Percentiles rank a stretch among this genome's conserved stretches.
Evolutionary conservation across 768 basidiomycete species (phyloP).

Genomic region (Leccinum rimulosum): DNA sequence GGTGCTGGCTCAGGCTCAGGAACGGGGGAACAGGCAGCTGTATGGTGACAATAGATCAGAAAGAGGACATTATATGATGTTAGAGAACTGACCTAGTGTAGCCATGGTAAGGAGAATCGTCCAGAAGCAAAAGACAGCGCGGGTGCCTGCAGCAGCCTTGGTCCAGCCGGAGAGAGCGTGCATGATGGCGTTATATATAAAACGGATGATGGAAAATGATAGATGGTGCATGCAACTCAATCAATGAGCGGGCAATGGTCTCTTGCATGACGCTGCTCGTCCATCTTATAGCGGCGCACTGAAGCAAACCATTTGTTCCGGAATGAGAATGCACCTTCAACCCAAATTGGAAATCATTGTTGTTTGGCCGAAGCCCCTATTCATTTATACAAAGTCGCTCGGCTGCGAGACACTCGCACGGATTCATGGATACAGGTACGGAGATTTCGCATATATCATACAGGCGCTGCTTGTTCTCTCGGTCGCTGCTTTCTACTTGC

Average conservation of each 20-base stretch:
- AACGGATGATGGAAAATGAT: not conserved
- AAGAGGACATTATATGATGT: no score
- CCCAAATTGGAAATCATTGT: slow-evolving; percentile 9
- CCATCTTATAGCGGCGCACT: slow-evolving; percentile 5
- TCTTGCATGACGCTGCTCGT: not conserved
- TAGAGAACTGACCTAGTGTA: slow-evolving; percentile 16
- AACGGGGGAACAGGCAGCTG: slow-evolving; percentile 25
- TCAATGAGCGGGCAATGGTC: slow-evolving; percentile 9
- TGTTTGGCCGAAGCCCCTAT: not conserved
- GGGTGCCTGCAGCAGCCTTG: slow-evolving; percentile 1
- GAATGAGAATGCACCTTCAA: slow-evolving; percentile 5
- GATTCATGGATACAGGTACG: not conserved
- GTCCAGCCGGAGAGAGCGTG: slow-evolving; percentile 3
- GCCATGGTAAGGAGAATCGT: slow-evolving; percentile 20
- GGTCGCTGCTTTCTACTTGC: slow-evolving; percentile 13
- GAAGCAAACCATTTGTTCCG: not conserved
- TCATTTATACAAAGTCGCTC: slow-evolving; percentile 9
- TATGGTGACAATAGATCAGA: not conserved
- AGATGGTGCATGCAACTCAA: slow-evolving; percentile 5
- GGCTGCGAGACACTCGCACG: not conserved
- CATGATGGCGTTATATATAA: slow-evolving; percentile 6
- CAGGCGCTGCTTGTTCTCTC: slow-evolving; percentile 9
- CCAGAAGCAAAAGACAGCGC: slow-evolving; percentile 19
- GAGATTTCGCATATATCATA: not conserved
- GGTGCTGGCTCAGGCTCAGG: slow-evolving; percentile 24